phyloP scores from a whole-genome alignment of 2,329 filamentous ascomycete genomes.

The Pseudogymnoascus sp. region DNA sequence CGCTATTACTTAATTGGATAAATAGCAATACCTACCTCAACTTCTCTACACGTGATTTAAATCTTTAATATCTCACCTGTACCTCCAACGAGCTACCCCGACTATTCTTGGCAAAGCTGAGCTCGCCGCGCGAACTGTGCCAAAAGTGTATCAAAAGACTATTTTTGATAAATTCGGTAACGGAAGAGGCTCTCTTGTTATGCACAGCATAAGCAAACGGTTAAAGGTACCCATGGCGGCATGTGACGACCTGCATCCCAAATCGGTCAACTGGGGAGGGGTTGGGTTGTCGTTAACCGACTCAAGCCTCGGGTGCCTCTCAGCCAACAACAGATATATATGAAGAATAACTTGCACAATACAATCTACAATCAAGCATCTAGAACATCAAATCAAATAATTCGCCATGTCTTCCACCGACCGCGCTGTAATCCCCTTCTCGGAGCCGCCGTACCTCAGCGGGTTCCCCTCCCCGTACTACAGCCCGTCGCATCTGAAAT shows the following conservation, averaged over 20 bases:
- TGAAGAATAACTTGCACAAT: neutral
- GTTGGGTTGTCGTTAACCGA: neutral
- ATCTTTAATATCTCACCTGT: neutral
- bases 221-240: neutral
- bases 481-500: slow-evolving; percentile 55
- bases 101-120: neutral
- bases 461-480: slow-evolving; percentile 68
- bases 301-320: neutral
- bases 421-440: slow-evolving; percentile 51
- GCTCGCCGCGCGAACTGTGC: neutral
- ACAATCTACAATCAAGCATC: neutral
- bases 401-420: neutral
- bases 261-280: neutral
- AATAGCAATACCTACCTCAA: neutral
- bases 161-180: neutral
- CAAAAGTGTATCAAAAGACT: neutral
- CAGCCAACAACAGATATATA: slow-evolving; percentile 3
- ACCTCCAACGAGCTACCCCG: neutral
- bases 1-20: neutral
- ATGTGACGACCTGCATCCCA: neutral
- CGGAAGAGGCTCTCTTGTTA: neutral
- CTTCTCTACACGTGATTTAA: neutral
- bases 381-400: neutral
- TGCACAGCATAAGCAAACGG: neutral
- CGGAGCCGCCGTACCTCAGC: slow-evolving; percentile 64